Base-by-base conservation (phyloP, 305 asterid genomes). In the Ilex paraguariensis region DNA sequence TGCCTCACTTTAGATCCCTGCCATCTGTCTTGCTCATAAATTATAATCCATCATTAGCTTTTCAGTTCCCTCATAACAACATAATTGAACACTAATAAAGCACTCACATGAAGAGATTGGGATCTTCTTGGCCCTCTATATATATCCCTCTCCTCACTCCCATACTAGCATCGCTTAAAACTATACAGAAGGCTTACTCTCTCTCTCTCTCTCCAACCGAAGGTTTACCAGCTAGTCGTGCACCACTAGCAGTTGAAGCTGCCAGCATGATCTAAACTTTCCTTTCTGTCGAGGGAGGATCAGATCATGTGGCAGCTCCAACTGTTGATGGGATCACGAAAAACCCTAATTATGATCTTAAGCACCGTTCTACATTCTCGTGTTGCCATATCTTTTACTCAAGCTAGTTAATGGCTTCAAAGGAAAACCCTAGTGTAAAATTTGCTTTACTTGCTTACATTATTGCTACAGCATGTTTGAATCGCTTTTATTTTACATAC, bases 221-320 rank as follows among this genome's bases (percentile, higher is more conserved):
- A 63, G 76, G 92, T 80, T 82, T 88, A 82, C 53, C 75, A 78
- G 13, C 10, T 13, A 13, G 4, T 57, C 86, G 85, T 82, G 95
- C 76, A 75, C 66, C 72, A 9, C 78, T 59, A 70, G 83, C 80
- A 56, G 95, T 60, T 89, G 97, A 89, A 89, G 97, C 97, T 89
- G 97, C 97, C 97, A 89, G 97, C 97, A 82, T 89, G 97, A 89
- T 89, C 97, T 89, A 84, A 84, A 74, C 80, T 80, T 67, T 31
- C 28, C 52, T 63, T 49, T 46, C 13, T 11, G 14, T 63, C 9
- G 52, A 55, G 46, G 73, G 67, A 57, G 57, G 83, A 75, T 80
- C 78, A 84, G 91, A 82, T 87, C 91, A 74, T 79, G 68, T 77
- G 90, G 82, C 64, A 71, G 85, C 67, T 65, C 81, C 92, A 82